These are phyloP conservation scores for Cynanchum wilfordii DNA, from an alignment of 257 asterid genomes.

Conservation along the genomic window DNA sequence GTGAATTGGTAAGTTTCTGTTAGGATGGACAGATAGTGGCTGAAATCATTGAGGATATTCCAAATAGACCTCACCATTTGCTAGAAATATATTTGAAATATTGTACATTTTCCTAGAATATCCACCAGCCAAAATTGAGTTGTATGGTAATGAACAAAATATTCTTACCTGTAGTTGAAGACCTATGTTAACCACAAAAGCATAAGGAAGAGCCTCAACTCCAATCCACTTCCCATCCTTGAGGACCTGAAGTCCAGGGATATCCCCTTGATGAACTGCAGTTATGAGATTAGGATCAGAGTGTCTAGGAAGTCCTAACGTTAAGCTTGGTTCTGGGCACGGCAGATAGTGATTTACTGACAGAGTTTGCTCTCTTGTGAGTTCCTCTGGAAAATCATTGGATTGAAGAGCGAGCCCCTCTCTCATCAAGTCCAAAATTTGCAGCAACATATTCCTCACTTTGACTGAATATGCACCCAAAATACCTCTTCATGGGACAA, in stretches of 20 bases:
- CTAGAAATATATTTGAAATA: neutral
- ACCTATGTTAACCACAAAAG: constrained; percentile 29
- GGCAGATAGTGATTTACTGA: constrained; percentile 24
- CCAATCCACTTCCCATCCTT: constrained; percentile 27
- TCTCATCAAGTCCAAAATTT: constrained; percentile 23
- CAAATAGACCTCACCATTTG: neutral
- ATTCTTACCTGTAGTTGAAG: constrained; percentile 25
- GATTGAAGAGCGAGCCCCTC: constrained; percentile 31
- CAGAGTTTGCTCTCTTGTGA: constrained; percentile 17
- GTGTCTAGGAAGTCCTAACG: constrained; percentile 29
- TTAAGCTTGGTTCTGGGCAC: constrained; percentile 30
- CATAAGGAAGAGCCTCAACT: constrained; percentile 23
- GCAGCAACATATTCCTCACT: constrained; percentile 19
- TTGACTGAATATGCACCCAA: constrained; percentile 24
- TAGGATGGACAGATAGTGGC: neutral
- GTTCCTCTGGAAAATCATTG: constrained; percentile 12
- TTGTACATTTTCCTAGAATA: neutral
- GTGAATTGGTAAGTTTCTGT: neutral
- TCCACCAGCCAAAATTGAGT: neutral
- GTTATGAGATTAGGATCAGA: constrained; percentile 29
- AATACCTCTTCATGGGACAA: constrained; percentile 22
- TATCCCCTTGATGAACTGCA: constrained; percentile 21
- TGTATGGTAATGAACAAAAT: neutral
- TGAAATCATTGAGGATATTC: neutral
- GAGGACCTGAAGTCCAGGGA: constrained; percentile 29